Evolutionary conservation across 2,329 filamentous ascomycete genomes (phyloP).

Genomic region (Pseudocercospora pini-densiflorae): DNA sequence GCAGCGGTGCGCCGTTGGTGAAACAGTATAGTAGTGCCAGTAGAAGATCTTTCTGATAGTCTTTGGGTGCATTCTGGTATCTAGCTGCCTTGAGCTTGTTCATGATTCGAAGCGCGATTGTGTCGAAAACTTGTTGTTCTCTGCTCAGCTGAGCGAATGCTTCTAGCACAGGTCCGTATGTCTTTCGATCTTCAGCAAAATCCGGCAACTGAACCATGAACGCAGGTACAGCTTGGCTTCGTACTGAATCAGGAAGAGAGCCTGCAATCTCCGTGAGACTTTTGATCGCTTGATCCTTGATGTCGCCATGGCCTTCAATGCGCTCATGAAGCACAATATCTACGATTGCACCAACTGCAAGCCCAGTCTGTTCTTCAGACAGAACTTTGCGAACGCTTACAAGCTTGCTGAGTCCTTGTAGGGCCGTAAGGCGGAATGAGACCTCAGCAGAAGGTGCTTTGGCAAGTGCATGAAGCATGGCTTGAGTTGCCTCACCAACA

Average conservation of each 20-base stretch:
- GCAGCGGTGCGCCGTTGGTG: slow-evolving; percentile 54
- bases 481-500: slow-evolving; percentile 47
- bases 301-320: slow-evolving; percentile 58
- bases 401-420: slow-evolving; percentile 51
- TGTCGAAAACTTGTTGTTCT: slow-evolving; percentile 67
- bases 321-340: slow-evolving; percentile 65
- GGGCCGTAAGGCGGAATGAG: slow-evolving; percentile 52
- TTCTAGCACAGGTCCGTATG: slow-evolving; percentile 63
- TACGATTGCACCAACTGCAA: slow-evolving; percentile 64
- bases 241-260: slow-evolving; percentile 64
- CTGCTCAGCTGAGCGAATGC: slow-evolving; percentile 67
- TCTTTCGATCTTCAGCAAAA: slow-evolving; percentile 45
- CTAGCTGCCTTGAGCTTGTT: slow-evolving; percentile 65
- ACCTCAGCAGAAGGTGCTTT: slow-evolving; percentile 54
- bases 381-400: slow-evolving; percentile 47
- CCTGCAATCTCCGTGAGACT: slow-evolving; percentile 65
- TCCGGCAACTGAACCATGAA: slow-evolving; percentile 68
- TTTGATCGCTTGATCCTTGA: slow-evolving; percentile 63
- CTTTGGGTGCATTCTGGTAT: slow-evolving; percentile 54
- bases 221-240: slow-evolving; percentile 68
- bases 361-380: slow-evolving; percentile 46
- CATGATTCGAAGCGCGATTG: slow-evolving; percentile 64
- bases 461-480: slow-evolving; percentile 49
- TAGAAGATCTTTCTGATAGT: slow-evolving; percentile 64
- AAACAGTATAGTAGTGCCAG: slow-evolving; percentile 67